Evolutionary conservation across 441 rosid genomes (phyloP).

Genomic region (Pelargonium citronellum): DNA sequence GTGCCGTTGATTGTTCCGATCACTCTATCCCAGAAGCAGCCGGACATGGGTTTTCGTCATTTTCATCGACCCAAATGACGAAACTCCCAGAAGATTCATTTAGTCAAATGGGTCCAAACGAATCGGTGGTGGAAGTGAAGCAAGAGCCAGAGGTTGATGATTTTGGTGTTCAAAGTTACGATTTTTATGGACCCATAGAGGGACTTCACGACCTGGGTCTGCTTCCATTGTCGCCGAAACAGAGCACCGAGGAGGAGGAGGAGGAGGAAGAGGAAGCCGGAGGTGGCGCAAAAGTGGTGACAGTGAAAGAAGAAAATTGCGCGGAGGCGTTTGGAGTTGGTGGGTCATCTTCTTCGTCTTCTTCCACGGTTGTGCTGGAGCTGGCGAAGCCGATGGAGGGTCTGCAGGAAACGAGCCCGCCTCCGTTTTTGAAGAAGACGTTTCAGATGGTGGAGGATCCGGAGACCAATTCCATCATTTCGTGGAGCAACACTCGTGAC

Average conservation of each 20-base stretch:
- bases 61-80: no score
- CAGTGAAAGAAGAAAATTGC: background rate
- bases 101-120: background rate
- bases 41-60: no score
- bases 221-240: background rate
- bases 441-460: slow-evolving; percentile 53
- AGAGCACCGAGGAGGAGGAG: background rate
- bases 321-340: background rate
- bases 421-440: slow-evolving; percentile 55
- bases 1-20: no score
- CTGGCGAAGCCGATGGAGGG: slow-evolving; percentile 73
- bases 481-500: slow-evolving; percentile 47
- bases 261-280: background rate
- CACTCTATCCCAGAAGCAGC: no score
- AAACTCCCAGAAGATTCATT: background rate
- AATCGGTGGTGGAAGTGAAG: background rate
- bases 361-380: slow-evolving; percentile 4
- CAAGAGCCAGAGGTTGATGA: background rate
- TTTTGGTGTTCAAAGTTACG: background rate
- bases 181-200: no score
- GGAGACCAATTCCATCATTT: slow-evolving; percentile 38
- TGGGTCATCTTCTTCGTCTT: background rate
- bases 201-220: background rate
- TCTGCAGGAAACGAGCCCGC: slow-evolving; percentile 64
- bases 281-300: background rate